Percentiles rank a stretch among this genome's conserved stretches.
phyloP scores from a whole-genome alignment of 2,329 filamentous ascomycete species.

The Ophiostoma angusticollis region DNA sequence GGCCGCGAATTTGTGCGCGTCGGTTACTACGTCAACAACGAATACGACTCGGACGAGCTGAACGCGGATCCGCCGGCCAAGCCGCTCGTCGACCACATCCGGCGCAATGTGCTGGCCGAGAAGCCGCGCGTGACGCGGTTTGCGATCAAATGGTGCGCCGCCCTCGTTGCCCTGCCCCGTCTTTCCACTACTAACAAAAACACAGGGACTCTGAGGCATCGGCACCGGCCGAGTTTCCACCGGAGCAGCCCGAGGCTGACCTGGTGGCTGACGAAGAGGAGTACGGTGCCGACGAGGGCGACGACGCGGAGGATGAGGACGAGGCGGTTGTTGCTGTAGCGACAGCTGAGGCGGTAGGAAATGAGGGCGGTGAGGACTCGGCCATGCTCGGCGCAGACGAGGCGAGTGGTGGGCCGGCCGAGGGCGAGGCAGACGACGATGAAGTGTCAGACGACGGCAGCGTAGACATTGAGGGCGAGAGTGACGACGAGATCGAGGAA shows the following conservation, averaged over 20 bases:
- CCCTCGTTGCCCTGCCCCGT: not conserved
- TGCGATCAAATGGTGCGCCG: slow-evolving; percentile 85
- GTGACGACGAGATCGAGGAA: slow-evolving; percentile 25
- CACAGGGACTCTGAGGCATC: slow-evolving; percentile 92
- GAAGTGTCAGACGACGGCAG: slow-evolving; percentile 27
- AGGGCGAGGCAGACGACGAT: slow-evolving; percentile 20
- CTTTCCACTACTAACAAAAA: slow-evolving; percentile 1
- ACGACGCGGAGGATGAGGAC: slow-evolving; percentile 48
- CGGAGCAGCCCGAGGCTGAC: slow-evolving; percentile 94
- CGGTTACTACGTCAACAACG: slow-evolving; percentile 99
- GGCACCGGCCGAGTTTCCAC: slow-evolving; percentile 88
- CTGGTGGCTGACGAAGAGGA: slow-evolving; percentile 70
- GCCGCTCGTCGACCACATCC: slow-evolving; percentile 83
- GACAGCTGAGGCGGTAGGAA: slow-evolving; percentile 10
- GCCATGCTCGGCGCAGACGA: slow-evolving; percentile 23
- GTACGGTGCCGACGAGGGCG: slow-evolving; percentile 84
- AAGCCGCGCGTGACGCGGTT: slow-evolving; percentile 97
- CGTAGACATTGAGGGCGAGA: slow-evolving; percentile 27
- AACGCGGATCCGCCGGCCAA: slow-evolving; percentile 81
- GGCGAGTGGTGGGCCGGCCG: slow-evolving; percentile 6
- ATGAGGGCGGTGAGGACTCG: slow-evolving; percentile 16
- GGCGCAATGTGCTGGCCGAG: slow-evolving; percentile 84
- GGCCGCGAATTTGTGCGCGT: slow-evolving; percentile 94
- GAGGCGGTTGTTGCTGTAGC: slow-evolving; percentile 17
- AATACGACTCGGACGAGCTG: slow-evolving; percentile 88